Conservation (phyloP, 2,329 filamentous ascomycete genomes). For the Dendryphion nanum region DNA sequence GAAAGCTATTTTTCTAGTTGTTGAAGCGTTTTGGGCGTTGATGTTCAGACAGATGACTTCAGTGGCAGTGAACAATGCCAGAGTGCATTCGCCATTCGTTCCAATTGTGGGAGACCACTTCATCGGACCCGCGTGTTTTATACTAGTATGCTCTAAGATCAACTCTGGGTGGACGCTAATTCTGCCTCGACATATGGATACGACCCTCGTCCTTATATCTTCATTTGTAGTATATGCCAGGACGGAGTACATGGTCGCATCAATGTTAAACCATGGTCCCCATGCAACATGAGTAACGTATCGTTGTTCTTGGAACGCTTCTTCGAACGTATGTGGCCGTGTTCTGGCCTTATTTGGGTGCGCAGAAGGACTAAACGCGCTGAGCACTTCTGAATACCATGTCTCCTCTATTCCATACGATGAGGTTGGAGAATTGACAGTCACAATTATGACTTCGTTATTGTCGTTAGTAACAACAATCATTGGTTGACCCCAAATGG, state of each 20-base stretch:
- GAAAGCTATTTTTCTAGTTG: constrained; percentile 20
- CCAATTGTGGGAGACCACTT: constrained; percentile 25
- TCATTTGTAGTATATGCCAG: constrained; percentile 37
- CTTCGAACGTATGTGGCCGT: constrained; percentile 24
- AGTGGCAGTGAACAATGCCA: constrained; percentile 32
- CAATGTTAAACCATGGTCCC: constrained; percentile 37
- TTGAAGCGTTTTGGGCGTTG: constrained; percentile 20
- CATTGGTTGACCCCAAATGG: constrained; percentile 27
- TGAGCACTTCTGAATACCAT: constrained; percentile 30
- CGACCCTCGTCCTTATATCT: constrained; percentile 23
- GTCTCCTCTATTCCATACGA: constrained; percentile 17
- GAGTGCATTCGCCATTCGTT: constrained; percentile 14
- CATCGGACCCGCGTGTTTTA: constrained; percentile 25
- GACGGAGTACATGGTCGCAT: constrained; percentile 23
- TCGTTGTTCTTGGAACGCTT: constrained; percentile 30
- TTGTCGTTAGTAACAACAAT: constrained; percentile 43
- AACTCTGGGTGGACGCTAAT: constrained; percentile 24
- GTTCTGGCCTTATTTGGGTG: constrained; percentile 5
- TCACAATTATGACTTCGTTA: constrained; percentile 39
- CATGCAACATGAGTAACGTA: constrained; percentile 37
- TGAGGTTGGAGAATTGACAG: constrained; percentile 40
- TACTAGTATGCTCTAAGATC: constrained; percentile 17
- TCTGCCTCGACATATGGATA: constrained; percentile 14
- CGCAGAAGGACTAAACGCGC: constrained; percentile 17
- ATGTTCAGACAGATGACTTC: constrained; percentile 26